Evolutionary conservation across 345 rosid species (phyloP).

Genomic region (Syzygium jambos): DNA sequence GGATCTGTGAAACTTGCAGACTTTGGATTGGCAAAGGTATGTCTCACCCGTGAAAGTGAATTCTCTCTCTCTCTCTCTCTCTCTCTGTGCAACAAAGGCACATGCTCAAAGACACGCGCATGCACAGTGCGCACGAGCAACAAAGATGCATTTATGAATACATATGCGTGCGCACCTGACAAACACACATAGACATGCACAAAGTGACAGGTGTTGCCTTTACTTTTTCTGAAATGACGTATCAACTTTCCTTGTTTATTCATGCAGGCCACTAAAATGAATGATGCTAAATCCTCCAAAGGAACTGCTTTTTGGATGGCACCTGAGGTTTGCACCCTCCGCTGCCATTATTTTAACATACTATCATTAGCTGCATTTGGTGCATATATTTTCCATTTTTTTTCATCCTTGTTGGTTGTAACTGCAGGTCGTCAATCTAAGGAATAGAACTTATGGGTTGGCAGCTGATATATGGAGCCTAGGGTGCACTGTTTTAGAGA

Average conservation of each 20-base stretch:
- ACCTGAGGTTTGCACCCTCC: no score
- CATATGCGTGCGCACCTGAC: neutral
- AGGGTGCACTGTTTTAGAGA: constrained; percentile 87
- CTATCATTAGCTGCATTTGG: neutral
- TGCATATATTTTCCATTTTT: neutral
- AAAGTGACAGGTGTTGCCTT: neutral
- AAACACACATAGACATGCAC: neutral
- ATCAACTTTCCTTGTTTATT: neutral
- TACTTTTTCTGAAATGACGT: neutral
- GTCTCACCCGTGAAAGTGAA: neutral
- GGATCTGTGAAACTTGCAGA: constrained; percentile 32
- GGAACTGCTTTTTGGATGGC: neutral
- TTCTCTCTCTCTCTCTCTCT: neutral
- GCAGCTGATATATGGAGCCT: constrained; percentile 95
- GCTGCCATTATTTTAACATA: neutral
- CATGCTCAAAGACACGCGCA: neutral
- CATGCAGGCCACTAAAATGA: constrained; percentile 9
- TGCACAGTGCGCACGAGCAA: neutral
- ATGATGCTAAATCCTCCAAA: constrained; percentile 50
- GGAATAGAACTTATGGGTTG: constrained; percentile 57
- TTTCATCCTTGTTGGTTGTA: neutral
- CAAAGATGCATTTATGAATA: neutral
- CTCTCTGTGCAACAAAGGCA: neutral
- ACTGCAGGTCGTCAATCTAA: constrained; percentile 56
- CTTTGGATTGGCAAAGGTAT: constrained; percentile 34